Percentiles rank a stretch among this genome's conserved stretches.
phyloP scores from a whole-genome alignment of 2,329 filamentous ascomycete species.

The Penicillium rolfsii region DNA sequence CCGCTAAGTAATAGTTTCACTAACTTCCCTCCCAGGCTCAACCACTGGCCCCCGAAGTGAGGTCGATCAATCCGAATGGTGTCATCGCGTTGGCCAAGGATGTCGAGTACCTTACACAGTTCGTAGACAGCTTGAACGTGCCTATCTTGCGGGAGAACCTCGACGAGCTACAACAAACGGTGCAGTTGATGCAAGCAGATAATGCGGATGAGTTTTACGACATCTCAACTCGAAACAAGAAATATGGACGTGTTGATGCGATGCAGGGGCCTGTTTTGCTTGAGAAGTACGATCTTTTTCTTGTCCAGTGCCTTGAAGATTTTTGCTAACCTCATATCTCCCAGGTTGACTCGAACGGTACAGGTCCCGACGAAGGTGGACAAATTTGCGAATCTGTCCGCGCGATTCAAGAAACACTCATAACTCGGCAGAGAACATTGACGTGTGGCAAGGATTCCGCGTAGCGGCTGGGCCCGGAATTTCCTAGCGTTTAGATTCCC shows the following conservation, averaged over 20 bases:
- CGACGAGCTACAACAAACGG: conserved; percentile 91
- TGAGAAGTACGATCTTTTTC: conserved; percentile 72
- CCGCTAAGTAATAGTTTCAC: conserved; percentile 17
- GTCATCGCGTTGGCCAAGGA: conserved; percentile 80
- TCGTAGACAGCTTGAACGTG: conserved; percentile 84
- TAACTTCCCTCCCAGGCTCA: conserved; percentile 60
- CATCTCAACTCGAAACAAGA: conserved; percentile 83
- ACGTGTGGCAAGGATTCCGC: neutral
- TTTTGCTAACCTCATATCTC: conserved; percentile 23
- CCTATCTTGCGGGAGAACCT: conserved; percentile 86
- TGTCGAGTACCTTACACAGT: conserved; percentile 79
- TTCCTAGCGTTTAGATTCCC: conserved; percentile 10
- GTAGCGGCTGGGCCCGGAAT: neutral
- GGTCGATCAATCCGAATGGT: conserved; percentile 83
- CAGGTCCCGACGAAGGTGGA: conserved; percentile 63
- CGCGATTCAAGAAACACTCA: conserved; percentile 66
- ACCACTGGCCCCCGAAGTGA: conserved; percentile 76
- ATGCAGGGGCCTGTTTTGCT: conserved; percentile 84
- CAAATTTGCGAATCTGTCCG: conserved; percentile 73
- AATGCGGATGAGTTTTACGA: conserved; percentile 98
- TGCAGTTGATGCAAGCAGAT: conserved; percentile 80
- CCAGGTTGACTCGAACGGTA: conserved; percentile 66
- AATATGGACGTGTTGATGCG: conserved; percentile 90
- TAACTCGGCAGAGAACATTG: conserved; percentile 33
- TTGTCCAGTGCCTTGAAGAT: neutral